Conservation (phyloP, 805 yeast genomes). For the Grigorovia jiainica region DNA sequence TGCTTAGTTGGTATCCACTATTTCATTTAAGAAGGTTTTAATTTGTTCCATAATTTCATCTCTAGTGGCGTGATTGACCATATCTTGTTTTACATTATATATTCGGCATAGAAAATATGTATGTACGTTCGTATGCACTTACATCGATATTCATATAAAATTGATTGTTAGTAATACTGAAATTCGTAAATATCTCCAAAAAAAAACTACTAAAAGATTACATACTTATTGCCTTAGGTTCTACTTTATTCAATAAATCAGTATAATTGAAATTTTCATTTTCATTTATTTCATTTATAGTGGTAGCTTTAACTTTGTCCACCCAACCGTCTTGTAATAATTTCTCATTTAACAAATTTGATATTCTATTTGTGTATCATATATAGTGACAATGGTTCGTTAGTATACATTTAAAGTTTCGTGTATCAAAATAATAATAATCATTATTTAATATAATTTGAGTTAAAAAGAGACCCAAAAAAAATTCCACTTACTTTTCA, state of each 20-base stretch:
- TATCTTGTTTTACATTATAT: too few relatives aligned
- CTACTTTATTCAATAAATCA: conserved; percentile 41
- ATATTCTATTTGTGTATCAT: conserved; percentile 34
- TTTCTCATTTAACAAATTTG: conserved; percentile 50
- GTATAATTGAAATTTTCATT: conserved; percentile 42
- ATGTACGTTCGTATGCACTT: neutral
- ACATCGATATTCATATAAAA: neutral
- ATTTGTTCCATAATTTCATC: conserved; percentile 50
- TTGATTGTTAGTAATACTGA: too few relatives aligned
- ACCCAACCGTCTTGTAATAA: conserved; percentile 80
- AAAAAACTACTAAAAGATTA: too few relatives aligned
- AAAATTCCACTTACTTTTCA: conserved; percentile 39
- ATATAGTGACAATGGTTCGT: too few relatives aligned
- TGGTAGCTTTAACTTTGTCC: conserved; percentile 56
- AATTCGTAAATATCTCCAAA: too few relatives aligned
- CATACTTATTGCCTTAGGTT: conserved; percentile 56
- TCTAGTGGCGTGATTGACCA: conserved; percentile 62
- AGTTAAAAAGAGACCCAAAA: too few relatives aligned
- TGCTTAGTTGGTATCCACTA: conserved; percentile 35
- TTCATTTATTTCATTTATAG: conserved; percentile 38
- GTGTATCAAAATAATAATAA: too few relatives aligned
- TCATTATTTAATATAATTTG: too few relatives aligned
- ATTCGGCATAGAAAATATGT: too few relatives aligned
- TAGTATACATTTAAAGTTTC: too few relatives aligned
- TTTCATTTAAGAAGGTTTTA: conserved; percentile 45